A percentile compares a stretch with the other conserved stretches of the same genome.
Conservation (phyloP, 139 green algal species). For the Ettlia oleoabundans region DNA sequence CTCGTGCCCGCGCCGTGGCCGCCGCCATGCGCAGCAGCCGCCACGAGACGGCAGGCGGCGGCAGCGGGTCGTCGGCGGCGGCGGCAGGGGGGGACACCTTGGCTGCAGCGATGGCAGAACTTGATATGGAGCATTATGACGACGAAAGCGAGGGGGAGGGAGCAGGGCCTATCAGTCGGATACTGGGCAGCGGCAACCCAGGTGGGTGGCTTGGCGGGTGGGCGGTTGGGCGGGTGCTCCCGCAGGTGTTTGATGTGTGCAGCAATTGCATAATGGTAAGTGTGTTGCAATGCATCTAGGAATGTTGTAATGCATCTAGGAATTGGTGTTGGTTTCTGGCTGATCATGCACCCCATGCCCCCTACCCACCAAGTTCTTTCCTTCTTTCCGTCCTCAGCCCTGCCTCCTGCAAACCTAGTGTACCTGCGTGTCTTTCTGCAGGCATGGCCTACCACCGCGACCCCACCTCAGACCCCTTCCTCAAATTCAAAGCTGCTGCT, state of each 20-base stretch:
- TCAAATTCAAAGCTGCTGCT: not conserved
- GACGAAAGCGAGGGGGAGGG: conserved; percentile 64
- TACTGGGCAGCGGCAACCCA: conserved; percentile 41
- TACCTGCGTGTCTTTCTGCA: not conserved
- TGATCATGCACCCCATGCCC: too few relatives aligned
- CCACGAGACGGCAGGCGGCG: not conserved
- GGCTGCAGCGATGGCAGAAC: conserved; percentile 75
- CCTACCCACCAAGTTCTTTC: too few relatives aligned
- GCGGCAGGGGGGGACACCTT: conserved; percentile 31
- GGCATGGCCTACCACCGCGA: conserved; percentile 59
- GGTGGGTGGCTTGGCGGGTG: conserved; percentile 1
- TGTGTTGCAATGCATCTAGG: too few relatives aligned
- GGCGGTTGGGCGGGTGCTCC: too few relatives aligned
- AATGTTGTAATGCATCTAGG: too few relatives aligned
- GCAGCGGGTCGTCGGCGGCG: not conserved
- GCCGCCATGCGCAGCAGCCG: not conserved
- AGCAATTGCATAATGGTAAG: too few relatives aligned
- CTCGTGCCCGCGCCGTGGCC: conserved; percentile 35
- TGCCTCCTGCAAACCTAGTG: not conserved
- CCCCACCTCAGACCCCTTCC: conserved; percentile 46
- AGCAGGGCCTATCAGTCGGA: not conserved
- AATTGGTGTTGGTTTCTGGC: too few relatives aligned
- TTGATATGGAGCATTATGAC: conserved; percentile 98
- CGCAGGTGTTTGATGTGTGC: too few relatives aligned
- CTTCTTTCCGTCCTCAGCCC: too few relatives aligned